Conservation (phyloP, 371 early-diverging fungal species). For the Lichtheimia ramosa region DNA sequence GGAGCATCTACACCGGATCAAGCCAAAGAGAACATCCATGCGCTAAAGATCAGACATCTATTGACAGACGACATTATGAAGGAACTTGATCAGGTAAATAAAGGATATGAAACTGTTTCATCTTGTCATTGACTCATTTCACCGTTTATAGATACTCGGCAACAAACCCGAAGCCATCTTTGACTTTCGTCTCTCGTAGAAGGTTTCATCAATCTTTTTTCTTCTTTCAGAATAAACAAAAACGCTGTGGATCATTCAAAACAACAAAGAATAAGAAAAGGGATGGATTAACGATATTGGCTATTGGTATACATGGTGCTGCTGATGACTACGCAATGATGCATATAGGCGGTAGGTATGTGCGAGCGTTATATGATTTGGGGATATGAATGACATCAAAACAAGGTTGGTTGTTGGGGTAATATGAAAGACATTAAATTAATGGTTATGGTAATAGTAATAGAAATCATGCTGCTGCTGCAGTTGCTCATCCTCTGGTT, state of each 20-base stretch:
- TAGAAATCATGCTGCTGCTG: background rate
- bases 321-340: no score
- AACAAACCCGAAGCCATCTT: slow-evolving; percentile 72
- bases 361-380: background rate
- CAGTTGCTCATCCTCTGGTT: slow-evolving; percentile 8
- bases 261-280: slow-evolving; percentile 1
- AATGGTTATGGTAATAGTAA: background rate
- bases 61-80: slow-evolving; percentile 70
- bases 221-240: background rate
- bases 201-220: background rate
- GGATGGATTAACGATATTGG: background rate
- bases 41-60: slow-evolving; percentile 56
- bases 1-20: slow-evolving; percentile 76
- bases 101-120: background rate
- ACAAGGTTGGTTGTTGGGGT: background rate
- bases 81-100: slow-evolving; percentile 55
- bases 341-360: no score
- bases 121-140: background rate
- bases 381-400: background rate
- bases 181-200: slow-evolving; percentile 61
- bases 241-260: background rate
- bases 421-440: background rate
- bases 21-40: slow-evolving; percentile 74
- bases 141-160: slow-evolving; percentile 46
- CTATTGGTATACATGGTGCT: no score